Conservation (phyloP, 2,329 filamentous ascomycete genomes). For the Tolypocladium cylindrosporum region DNA sequence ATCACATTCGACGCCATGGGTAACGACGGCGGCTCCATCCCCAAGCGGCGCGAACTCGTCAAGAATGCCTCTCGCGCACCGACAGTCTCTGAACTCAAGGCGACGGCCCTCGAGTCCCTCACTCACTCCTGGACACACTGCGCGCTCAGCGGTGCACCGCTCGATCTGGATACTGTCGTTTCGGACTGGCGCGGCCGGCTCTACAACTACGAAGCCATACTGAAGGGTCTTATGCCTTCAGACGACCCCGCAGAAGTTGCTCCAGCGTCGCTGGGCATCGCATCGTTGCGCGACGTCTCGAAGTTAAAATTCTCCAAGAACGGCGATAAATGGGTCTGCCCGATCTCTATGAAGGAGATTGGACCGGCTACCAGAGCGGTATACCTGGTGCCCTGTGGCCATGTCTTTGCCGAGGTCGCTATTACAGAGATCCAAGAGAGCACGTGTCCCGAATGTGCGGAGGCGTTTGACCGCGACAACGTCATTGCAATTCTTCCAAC, state of each 20-base stretch:
- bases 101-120: conserved; percentile 74
- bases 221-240: conserved; percentile 48
- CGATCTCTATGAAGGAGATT: conserved; percentile 76
- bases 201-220: conserved; percentile 89
- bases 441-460: conserved; percentile 62
- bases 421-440: conserved; percentile 68
- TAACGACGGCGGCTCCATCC: conserved; percentile 95
- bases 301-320: conserved; percentile 61
- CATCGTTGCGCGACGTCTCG: conserved; percentile 74
- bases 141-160: conserved; percentile 68
- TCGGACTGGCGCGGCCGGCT: conserved; percentile 76
- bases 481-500: conserved; percentile 74
- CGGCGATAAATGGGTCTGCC: conserved; percentile 64
- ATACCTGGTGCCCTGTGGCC: conserved; percentile 89
- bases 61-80: conserved; percentile 80
- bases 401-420: conserved; percentile 82
- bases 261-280: conserved; percentile 51
- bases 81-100: conserved; percentile 79
- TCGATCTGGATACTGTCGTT: conserved; percentile 63
- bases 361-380: conserved; percentile 72
- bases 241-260: conserved; percentile 45
- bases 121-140: conserved; percentile 81
- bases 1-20: conserved; percentile 55
- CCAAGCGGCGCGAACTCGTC: conserved; percentile 89
- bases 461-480: conserved; percentile 61